Evolutionary conservation across 768 basidiomycete genomes (phyloP).

Genomic region (Galerina sulciceps): DNA sequence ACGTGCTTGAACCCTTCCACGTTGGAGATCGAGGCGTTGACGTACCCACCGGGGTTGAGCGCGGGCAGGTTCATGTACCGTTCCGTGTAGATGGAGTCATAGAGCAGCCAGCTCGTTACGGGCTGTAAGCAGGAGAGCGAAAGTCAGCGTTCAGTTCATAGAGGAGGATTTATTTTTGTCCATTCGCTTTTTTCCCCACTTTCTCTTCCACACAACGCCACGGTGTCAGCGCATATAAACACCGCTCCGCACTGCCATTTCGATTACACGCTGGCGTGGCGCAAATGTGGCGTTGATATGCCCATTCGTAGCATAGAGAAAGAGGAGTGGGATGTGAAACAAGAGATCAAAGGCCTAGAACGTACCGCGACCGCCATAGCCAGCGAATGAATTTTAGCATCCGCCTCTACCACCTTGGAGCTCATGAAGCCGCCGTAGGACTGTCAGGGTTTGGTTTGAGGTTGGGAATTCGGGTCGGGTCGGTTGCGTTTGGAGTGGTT

Average conservation of each 20-base stretch:
- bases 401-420: constrained; percentile 88
- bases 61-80: constrained; percentile 91
- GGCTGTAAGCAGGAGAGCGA: constrained; percentile 50
- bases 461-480: too few species aligned
- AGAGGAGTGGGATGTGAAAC: too few species aligned
- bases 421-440: constrained; percentile 98
- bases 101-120: constrained; percentile 85
- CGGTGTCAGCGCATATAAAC: too few species aligned
- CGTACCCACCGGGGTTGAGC: constrained; percentile 84
- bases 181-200: too few species aligned
- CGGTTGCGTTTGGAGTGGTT: too few species aligned
- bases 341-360: constrained; percentile 4
- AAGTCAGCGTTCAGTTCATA: not conserved
- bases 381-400: constrained; percentile 87
- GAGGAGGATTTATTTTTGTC: too few species aligned
- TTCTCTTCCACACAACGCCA: too few species aligned
- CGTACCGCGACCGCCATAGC: constrained; percentile 88
- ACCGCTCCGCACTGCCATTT: too few species aligned
- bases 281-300: too few species aligned
- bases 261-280: too few species aligned
- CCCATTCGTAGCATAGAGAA: too few species aligned
- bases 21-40: constrained; percentile 85
- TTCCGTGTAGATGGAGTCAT: constrained; percentile 97
- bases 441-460: constrained; percentile 38
- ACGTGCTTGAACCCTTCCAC: constrained; percentile 85